phyloP scores from a whole-genome alignment of 805 yeast genomes.

The Teunomyces stri region DNA sequence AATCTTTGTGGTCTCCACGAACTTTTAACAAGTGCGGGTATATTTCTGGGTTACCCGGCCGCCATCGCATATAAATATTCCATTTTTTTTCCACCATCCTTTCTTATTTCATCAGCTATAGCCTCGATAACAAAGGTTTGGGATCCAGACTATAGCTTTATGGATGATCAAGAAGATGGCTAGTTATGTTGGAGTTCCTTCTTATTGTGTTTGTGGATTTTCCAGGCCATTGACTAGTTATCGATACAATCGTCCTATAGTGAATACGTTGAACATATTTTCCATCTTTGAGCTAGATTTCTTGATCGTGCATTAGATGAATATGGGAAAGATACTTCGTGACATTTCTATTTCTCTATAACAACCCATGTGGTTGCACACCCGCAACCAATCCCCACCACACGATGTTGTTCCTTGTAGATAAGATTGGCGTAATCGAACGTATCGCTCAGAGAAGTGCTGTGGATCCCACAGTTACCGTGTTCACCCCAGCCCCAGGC shows the following conservation, averaged over 20 bases:
- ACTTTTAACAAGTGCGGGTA: not conserved
- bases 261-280: conserved; percentile 72
- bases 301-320: conserved; percentile 51
- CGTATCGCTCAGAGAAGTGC: conserved; percentile 20
- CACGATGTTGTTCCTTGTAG: conserved; percentile 19
- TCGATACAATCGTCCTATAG: conserved; percentile 67
- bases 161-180: conserved; percentile 19
- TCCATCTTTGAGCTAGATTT: conserved; percentile 58
- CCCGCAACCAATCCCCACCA: conserved; percentile 50
- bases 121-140: conserved; percentile 8
- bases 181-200: conserved; percentile 6
- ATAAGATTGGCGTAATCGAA: conserved; percentile 36
- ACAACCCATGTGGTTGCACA: conserved; percentile 70
- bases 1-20: too few species aligned
- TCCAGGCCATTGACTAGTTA: conserved; percentile 10
- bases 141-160: conserved; percentile 1
- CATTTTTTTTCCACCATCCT: not conserved
- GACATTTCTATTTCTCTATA: conserved; percentile 43
- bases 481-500: conserved; percentile 99
- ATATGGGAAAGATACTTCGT: conserved; percentile 75
- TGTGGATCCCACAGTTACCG: conserved; percentile 76
- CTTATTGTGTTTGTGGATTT: conserved; percentile 2
- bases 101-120: not conserved
- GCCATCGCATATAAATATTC: not conserved
- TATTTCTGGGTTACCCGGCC: conserved; percentile 6